Conservation (phyloP, 1,139 yeast genomes). For the Maudiozyma humilis region DNA sequence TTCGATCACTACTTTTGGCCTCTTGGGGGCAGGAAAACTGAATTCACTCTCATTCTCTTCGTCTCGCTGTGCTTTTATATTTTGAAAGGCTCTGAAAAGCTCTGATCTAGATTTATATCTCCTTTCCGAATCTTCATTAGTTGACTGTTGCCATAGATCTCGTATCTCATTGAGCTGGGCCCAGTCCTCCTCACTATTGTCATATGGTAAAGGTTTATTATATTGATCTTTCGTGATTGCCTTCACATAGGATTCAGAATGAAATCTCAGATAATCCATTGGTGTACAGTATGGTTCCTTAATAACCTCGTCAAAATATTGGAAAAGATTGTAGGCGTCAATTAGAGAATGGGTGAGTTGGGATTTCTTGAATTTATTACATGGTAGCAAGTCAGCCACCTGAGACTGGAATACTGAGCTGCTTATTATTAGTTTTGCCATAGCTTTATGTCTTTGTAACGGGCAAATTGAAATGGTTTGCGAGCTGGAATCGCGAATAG, state of each 20-base stretch:
- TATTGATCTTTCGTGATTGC: conserved; percentile 12
- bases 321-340: conserved; percentile 19
- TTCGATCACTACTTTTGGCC: neutral
- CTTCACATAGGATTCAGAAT: conserved; percentile 19
- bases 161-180: conserved; percentile 12
- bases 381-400: conserved; percentile 28
- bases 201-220: conserved; percentile 10
- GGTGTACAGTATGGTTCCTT: conserved; percentile 13
- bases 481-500: no score
- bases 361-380: conserved; percentile 23
- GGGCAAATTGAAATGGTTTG: no score
- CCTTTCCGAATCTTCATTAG: neutral
- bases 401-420: conserved; percentile 27
- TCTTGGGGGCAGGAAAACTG: no score
- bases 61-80: neutral
- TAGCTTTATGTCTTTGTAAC: no score
- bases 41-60: neutral
- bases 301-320: conserved; percentile 21
- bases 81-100: conserved; percentile 7
- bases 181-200: conserved; percentile 12
- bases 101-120: conserved; percentile 6
- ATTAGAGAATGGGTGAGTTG: conserved; percentile 22
- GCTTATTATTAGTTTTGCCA: conserved; percentile 21
- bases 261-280: conserved; percentile 21
- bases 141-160: conserved; percentile 8